These are phyloP conservation scores for Trichoderma atroviride DNA, from an alignment of 2,329 filamentous ascomycete species.

Conservation along the genomic window DNA sequence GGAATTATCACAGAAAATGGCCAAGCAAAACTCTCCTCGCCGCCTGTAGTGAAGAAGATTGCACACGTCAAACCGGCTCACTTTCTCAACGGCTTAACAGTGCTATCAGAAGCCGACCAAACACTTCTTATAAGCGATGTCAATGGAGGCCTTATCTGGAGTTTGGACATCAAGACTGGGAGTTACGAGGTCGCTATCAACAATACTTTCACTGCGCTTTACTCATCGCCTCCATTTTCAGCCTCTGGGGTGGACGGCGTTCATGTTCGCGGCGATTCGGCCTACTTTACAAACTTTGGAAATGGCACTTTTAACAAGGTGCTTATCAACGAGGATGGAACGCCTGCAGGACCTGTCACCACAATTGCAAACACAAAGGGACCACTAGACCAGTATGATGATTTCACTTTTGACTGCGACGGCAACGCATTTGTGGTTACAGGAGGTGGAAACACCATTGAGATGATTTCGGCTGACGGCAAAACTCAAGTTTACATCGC, in stretches of 20 bases:
- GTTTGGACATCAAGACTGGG: slow-evolving; percentile 31
- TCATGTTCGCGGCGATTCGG: slow-evolving; percentile 31
- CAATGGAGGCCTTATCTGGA: slow-evolving; percentile 32
- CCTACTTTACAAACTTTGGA: slow-evolving; percentile 36
- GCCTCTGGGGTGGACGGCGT: slow-evolving; percentile 34
- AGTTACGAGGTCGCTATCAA: slow-evolving; percentile 32
- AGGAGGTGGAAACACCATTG: slow-evolving; percentile 30
- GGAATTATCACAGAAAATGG: slow-evolving; percentile 30
- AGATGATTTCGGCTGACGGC: slow-evolving; percentile 27
- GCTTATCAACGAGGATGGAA: slow-evolving; percentile 28
- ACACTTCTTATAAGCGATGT: slow-evolving; percentile 33
- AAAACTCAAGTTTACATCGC: slow-evolving; percentile 28
- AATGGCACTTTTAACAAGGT: slow-evolving; percentile 31
- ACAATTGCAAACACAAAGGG: slow-evolving; percentile 22
- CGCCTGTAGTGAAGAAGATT: slow-evolving; percentile 30
- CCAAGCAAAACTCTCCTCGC: neutral
- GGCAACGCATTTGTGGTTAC: slow-evolving; percentile 30
- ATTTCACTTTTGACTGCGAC: slow-evolving; percentile 32
- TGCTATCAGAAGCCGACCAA: slow-evolving; percentile 25
- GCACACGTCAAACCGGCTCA: slow-evolving; percentile 31
- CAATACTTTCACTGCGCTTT: slow-evolving; percentile 32
- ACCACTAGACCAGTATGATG: slow-evolving; percentile 26
- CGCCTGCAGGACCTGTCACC: slow-evolving; percentile 26
- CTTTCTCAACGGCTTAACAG: slow-evolving; percentile 36
- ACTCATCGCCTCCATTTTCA: slow-evolving; percentile 23